Percentiles rank a stretch among this genome's conserved stretches.
phyloP scores from a whole-genome alignment of 2,329 filamentous ascomycete species.

The Hymenoscyphus repandus region DNA sequence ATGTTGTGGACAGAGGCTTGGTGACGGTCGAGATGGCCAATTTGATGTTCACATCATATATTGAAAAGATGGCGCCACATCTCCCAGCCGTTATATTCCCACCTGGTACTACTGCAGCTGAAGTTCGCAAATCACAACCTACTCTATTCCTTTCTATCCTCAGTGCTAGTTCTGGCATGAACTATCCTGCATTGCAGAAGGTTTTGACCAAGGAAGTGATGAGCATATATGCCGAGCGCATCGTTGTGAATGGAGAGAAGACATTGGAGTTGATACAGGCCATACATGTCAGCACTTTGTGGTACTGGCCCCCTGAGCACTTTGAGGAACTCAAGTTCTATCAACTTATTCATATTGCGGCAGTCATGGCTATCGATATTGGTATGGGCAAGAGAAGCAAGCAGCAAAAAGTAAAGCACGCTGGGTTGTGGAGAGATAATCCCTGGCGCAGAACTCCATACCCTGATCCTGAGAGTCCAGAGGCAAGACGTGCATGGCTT shows the following conservation, averaged over 20 bases:
- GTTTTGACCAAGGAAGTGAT: conserved; percentile 44
- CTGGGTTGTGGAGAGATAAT: conserved; percentile 36
- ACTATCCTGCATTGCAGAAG: conserved; percentile 38
- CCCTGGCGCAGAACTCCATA: conserved; percentile 37
- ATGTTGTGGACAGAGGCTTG: conserved; percentile 52
- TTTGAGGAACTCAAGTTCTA: conserved; percentile 45
- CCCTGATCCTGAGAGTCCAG: conserved; percentile 30
- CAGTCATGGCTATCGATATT: conserved; percentile 41
- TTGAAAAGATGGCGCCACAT: conserved; percentile 53
- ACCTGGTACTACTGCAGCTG: conserved; percentile 44
- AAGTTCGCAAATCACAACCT: conserved; percentile 55
- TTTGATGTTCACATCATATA: conserved; percentile 54
- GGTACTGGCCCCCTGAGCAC: conserved; percentile 44
- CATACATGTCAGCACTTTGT: conserved; percentile 42
- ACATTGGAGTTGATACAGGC: conserved; percentile 47
- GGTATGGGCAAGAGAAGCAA: conserved; percentile 32
- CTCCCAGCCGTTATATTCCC: conserved; percentile 60
- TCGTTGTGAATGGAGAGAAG: conserved; percentile 45
- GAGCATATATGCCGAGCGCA: conserved; percentile 41
- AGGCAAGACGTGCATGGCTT: conserved; percentile 33
- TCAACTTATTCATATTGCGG: conserved; percentile 46
- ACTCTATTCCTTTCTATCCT: conserved; percentile 67
- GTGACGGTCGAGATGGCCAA: conserved; percentile 50
- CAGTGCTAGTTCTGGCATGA: conserved; percentile 53
- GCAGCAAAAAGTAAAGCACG: conserved; percentile 31